Percentiles rank a stretch among this genome's conserved stretches.
Evolutionary conservation across 768 basidiomycete genomes (phyloP).

Genomic region (Mycena maculata): DNA sequence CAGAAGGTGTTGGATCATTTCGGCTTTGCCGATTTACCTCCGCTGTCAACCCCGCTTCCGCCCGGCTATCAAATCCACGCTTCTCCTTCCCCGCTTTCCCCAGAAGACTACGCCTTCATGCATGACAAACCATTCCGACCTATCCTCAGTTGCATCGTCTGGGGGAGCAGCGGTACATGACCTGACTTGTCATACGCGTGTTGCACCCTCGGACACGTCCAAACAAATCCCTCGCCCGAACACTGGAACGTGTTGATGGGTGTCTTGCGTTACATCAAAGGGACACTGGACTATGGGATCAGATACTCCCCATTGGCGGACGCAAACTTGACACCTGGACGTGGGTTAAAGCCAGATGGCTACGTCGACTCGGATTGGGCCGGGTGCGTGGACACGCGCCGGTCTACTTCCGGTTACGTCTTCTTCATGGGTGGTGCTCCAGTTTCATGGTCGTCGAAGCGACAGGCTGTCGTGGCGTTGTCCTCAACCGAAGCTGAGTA

Average conservation of each 20-base stretch:
- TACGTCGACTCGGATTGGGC: constrained; percentile 50
- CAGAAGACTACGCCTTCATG: too few species aligned
- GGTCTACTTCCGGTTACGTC: constrained; percentile 42
- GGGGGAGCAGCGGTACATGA: constrained; percentile 16
- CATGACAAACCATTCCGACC: constrained; percentile 26
- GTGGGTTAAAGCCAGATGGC: constrained; percentile 32
- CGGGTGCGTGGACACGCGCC: constrained; percentile 37
- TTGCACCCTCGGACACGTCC: constrained; percentile 18
- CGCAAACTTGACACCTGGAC: neutral
- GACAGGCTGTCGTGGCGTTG: too few species aligned
- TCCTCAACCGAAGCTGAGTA: too few species aligned
- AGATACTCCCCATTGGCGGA: constrained; percentile 29
- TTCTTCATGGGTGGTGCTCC: constrained; percentile 41
- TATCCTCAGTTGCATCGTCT: constrained; percentile 33
- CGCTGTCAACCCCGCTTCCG: constrained; percentile 11
- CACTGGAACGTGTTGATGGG: constrained; percentile 45
- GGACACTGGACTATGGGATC: too few species aligned
- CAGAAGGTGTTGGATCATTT: constrained; percentile 35
- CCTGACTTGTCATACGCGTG: constrained; percentile 28
- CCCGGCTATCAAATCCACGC: too few species aligned
- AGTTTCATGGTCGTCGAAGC: constrained; percentile 47
- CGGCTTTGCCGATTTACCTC: constrained; percentile 28
- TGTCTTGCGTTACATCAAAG: constrained; percentile 36
- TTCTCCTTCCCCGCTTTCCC: too few species aligned
- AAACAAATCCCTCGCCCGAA: constrained; percentile 30